These are phyloP conservation scores for Penicillium janthinellum DNA, from an alignment of 2,329 filamentous ascomycete genomes.

Conservation along the genomic window DNA sequence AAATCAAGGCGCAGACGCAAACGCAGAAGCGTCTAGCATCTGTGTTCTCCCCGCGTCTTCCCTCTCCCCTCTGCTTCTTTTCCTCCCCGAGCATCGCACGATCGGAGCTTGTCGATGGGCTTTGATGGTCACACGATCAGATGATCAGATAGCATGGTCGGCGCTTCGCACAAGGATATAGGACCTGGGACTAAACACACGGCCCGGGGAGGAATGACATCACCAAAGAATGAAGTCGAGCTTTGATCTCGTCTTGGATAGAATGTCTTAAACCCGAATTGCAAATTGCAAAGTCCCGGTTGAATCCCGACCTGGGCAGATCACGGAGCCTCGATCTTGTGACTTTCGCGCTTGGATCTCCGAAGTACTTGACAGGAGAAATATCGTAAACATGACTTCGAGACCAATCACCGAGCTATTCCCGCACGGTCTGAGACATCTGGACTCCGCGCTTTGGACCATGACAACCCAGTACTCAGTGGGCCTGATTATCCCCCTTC, in stretches of 20 bases:
- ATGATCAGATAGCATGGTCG: not conserved
- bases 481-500: constrained; percentile 21
- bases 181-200: not conserved
- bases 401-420: too few relatives aligned
- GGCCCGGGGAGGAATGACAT: not conserved
- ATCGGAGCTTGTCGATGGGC: not conserved
- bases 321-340: not conserved
- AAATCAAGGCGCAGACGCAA: not conserved
- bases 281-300: not conserved
- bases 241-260: not conserved
- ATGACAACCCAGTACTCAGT: constrained; percentile 8
- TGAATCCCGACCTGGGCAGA: constrained; percentile 1
- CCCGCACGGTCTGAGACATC: too few relatives aligned
- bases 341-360: not conserved
- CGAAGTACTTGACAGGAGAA: too few relatives aligned
- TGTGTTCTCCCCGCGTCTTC: not conserved
- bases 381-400: too few relatives aligned
- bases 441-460: not conserved
- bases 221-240: not conserved
- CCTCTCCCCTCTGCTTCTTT: not conserved
- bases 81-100: not conserved
- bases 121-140: constrained; percentile 1
- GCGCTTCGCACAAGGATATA: not conserved
- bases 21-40: not conserved
- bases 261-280: not conserved